Evolutionary conservation across 768 basidiomycete species (phyloP), one percentile per base, ranked within the genome.

Genomic region (Trametes meyenii): DNA sequence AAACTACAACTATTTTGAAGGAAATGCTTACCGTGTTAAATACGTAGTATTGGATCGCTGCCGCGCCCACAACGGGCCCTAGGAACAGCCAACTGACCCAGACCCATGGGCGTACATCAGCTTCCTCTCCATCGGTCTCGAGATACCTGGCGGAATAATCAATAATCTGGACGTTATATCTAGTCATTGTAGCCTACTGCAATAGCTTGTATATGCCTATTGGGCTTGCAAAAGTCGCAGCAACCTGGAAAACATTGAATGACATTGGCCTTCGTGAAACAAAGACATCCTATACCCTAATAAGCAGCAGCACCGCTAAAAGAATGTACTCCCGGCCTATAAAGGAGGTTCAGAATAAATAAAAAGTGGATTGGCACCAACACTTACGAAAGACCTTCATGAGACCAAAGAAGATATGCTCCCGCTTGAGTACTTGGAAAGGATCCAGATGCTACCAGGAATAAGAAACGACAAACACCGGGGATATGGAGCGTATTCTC

Each of bases 71-170:
- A 6, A 77, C 67, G 16, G 84, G 81, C 7, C 83, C 84, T 3
- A 82, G 45, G 64, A 85, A 80, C 19, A 86, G 74, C 71, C 75
- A 74, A 0, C 72, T 48, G 36, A 90, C 80, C 88, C 89, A 91
- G 11, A 90, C 81, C 83, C 88, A 89, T 0, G 89, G 89, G 23
- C 81, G 79, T 40, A 87, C 73, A 3, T 73, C 67, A 0, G 85
- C 77, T 19, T 72, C 79, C 59, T 80, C 69, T 3, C 84, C 85
- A 16, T 74, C 73, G 7, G 73, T 80, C 72, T 90, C 88, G 10
- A 91, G 72, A 67, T 89, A 85, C 33, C 82, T 86, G 55, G 26
- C 16, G 16, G 5, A 33, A 11, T 36, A 0, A 24, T 61, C 13
- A 29, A 50, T 36, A 35, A 58, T 11, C 12, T 12, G 5, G 23